A percentile compares a stretch with the other conserved stretches of the same genome.
phyloP scores from a whole-genome alignment of 805 yeast genomes.

The Wickerhamomyces silvicola region DNA sequence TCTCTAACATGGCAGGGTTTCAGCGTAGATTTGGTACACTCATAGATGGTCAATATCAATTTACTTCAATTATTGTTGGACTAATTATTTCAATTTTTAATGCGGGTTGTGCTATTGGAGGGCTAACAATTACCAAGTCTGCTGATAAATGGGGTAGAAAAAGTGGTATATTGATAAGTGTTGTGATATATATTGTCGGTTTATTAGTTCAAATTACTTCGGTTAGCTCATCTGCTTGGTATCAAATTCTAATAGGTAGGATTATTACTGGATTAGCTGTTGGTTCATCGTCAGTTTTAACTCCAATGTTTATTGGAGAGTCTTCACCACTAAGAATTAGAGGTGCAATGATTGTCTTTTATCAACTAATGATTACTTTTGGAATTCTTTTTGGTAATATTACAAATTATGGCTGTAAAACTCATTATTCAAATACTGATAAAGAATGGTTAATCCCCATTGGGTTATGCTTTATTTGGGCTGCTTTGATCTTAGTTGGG shows the following conservation, averaged over 20 bases:
- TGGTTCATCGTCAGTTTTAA: constrained; percentile 70
- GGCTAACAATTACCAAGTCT: constrained; percentile 46
- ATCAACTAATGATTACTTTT: constrained; percentile 62
- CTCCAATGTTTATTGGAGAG: constrained; percentile 69
- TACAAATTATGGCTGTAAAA: constrained; percentile 54
- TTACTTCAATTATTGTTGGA: constrained; percentile 45
- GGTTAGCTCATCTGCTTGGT: constrained; percentile 37
- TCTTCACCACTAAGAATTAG: constrained; percentile 60
- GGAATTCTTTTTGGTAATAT: constrained; percentile 72
- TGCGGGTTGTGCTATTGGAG: constrained; percentile 68
- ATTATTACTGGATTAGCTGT: constrained; percentile 68
- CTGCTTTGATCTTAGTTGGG: constrained; percentile 34
- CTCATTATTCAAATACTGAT: constrained; percentile 33
- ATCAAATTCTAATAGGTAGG: constrained; percentile 60
- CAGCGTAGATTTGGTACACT: constrained; percentile 43
- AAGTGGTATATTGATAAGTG: constrained; percentile 44
- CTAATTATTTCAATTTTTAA: constrained; percentile 52
- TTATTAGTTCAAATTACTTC: constrained; percentile 55
- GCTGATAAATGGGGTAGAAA: constrained; percentile 61
- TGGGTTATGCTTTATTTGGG: constrained; percentile 41
- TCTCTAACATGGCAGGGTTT: constrained; percentile 58
- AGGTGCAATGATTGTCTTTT: constrained; percentile 68
- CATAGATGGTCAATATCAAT: constrained; percentile 32
- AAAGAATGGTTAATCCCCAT: constrained; percentile 67
- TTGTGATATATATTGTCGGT: constrained; percentile 55